Conservation (phyloP, 2,329 filamentous ascomycete species). For the Penicillium sp. region DNA sequence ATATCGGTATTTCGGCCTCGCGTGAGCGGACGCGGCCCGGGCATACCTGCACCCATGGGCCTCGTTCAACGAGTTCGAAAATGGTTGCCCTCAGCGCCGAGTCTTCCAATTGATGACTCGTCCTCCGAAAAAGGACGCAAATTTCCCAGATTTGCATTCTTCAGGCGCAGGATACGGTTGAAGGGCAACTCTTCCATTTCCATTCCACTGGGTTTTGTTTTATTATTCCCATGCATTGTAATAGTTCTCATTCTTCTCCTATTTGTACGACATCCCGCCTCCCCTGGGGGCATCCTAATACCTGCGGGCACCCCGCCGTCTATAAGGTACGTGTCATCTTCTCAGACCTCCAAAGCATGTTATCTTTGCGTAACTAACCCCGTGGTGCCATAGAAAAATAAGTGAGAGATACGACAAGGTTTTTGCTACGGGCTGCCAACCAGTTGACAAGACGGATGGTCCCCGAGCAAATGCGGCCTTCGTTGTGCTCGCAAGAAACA, state of each 20-base stretch:
- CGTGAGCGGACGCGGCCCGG: constrained; percentile 29
- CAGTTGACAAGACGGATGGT: constrained; percentile 71
- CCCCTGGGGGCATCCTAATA: constrained; percentile 80
- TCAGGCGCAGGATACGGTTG: constrained; percentile 83
- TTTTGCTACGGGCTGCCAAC: constrained; percentile 85
- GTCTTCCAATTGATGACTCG: constrained; percentile 52
- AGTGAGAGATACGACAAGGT: constrained; percentile 97
- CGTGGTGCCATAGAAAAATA: constrained; percentile 71
- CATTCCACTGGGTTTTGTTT: constrained; percentile 87
- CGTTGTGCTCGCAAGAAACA: constrained; percentile 92
- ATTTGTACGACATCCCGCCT: constrained; percentile 85
- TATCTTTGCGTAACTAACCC: constrained; percentile 23
- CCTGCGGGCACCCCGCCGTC: constrained; percentile 85
- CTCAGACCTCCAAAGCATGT: background rate
- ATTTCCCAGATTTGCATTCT: constrained; percentile 71
- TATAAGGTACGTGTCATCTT: constrained; percentile 71
- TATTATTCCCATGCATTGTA: constrained; percentile 90
- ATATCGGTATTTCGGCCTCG: constrained; percentile 14
- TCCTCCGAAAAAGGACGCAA: constrained; percentile 49
- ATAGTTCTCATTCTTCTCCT: constrained; percentile 88
- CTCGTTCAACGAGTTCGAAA: constrained; percentile 60
- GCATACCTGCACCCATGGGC: constrained; percentile 50
- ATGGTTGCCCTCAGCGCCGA: constrained; percentile 54
- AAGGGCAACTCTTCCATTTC: constrained; percentile 91
- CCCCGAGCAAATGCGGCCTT: constrained; percentile 93